These are phyloP conservation scores for Lonicera japonica DNA, from an alignment of 129 eudicot species.

Conservation along the genomic window DNA sequence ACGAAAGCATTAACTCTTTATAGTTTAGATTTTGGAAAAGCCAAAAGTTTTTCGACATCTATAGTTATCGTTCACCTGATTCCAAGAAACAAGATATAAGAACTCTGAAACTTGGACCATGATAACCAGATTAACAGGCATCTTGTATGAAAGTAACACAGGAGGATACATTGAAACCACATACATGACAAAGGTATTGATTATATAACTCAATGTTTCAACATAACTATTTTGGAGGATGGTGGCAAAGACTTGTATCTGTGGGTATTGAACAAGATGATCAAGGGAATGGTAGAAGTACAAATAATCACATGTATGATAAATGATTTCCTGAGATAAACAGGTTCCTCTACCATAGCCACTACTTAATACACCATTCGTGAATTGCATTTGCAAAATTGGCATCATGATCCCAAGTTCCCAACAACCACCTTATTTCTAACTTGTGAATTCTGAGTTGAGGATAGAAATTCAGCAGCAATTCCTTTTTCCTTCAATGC, in stretches of 20 bases:
- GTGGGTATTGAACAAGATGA: neutral
- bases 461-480: slow-evolving; percentile 89
- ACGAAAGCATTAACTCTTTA: neutral
- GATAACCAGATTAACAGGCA: too few relatives aligned
- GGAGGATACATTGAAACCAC: too few relatives aligned
- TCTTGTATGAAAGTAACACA: too few relatives aligned
- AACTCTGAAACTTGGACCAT: neutral
- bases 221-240: neutral
- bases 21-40: neutral
- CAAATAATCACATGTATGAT: neutral
- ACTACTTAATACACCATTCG: neutral
- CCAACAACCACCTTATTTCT: slow-evolving; percentile 55
- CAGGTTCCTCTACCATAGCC: neutral
- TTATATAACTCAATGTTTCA: neutral
- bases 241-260: neutral
- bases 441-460: slow-evolving; percentile 69
- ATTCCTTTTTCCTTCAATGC: slow-evolving; percentile 83
- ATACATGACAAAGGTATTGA: neutral
- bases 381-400: neutral
- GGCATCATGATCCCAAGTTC: neutral
- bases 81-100: neutral
- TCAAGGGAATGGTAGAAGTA: neutral
- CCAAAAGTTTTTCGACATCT: neutral
- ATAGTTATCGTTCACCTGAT: neutral
- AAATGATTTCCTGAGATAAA: neutral